Base-by-base conservation (phyloP, 2,329 filamentous ascomycete species). In the Penicillium sp. region DNA sequence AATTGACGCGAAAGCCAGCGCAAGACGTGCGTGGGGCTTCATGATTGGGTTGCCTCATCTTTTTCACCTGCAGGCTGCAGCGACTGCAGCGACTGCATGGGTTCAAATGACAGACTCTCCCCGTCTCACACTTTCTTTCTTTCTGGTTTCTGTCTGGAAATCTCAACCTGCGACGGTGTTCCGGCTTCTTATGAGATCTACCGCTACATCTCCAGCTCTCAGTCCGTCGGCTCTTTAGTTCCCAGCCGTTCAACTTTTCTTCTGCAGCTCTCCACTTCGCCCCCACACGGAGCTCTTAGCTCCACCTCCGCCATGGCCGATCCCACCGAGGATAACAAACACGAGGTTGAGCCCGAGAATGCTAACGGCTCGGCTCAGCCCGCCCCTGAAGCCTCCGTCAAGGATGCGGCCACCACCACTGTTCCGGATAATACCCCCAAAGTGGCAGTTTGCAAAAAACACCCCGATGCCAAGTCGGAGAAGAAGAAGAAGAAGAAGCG, bases 271-370 rank as follows among this genome's bases (percentile, higher is more conserved):
- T 18, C 16, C 27, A 44, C 30, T 25, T 31, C 18, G 27, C 16
- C n/a, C 11, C 30, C 35, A 18, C 9, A 30, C 30, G n/a, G 25
- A 41, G 39, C 39, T 38, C 9, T 28, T 14, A 13, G 24, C 45
- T 41, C 25, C 46, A 28, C 25, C 31, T 46, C 50, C 52, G 54
- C 31, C 49, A 71, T 71, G 69, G 60, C 66, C 27, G 67, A 70
- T 36, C 54, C 64, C n/a, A 54, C 57, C n/a, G 54, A 60, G 30
- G 56, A 53, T 13, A 54, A 50, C 28, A 71, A 69, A 42, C 64
- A 63, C 36, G 69, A 72, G 39, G 60, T 62, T 27, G 61, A 67
- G 16, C 63, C 63, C 10, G 65, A 69, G n/a, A 63, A 64, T 10
- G 28, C 53, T 11, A 62, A 62, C 42, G 54, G 52, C 16, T 42